phyloP scores from a whole-genome alignment of 169 alveolate genomes.

The Plasmodium blacklocki region DNA sequence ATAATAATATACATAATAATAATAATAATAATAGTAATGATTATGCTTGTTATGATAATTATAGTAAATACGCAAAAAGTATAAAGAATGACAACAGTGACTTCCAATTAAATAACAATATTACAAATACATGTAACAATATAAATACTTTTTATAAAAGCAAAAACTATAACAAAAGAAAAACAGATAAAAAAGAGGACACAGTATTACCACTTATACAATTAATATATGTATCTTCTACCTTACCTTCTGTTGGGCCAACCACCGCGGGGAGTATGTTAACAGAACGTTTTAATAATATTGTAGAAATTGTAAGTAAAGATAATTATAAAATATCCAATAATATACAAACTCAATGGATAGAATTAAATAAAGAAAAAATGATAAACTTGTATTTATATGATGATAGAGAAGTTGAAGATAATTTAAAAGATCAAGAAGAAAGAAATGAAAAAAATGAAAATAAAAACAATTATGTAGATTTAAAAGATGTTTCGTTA shows the following conservation, averaged over 20 bases:
- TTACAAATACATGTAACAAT: not conserved
- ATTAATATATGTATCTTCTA: constrained; percentile 81
- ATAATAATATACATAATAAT: not conserved
- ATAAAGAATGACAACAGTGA: not conserved
- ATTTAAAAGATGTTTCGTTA: constrained; percentile 36
- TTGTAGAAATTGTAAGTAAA: constrained; percentile 51
- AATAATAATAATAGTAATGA: not conserved
- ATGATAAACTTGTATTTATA: constrained; percentile 29
- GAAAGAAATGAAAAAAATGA: not conserved
- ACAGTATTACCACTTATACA: constrained; percentile 77
- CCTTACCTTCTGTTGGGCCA: constrained; percentile 81
- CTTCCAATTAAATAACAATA: not conserved
- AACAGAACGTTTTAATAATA: constrained; percentile 78
- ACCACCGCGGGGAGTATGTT: constrained; percentile 85
- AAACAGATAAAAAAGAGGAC: constrained; percentile 17
- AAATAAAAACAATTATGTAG: not conserved
- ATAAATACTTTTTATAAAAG: not conserved
- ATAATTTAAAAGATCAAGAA: not conserved
- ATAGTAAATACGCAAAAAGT: not conserved
- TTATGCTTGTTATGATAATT: not conserved
- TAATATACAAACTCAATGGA: constrained; percentile 65
- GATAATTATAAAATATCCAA: constrained; percentile 47
- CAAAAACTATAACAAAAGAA: not conserved
- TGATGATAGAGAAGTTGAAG: not conserved
- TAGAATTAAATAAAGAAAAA: constrained; percentile 60